phyloP scores from a whole-genome alignment of 2,329 filamentous ascomycete genomes.

The Talaromyces sp. region DNA sequence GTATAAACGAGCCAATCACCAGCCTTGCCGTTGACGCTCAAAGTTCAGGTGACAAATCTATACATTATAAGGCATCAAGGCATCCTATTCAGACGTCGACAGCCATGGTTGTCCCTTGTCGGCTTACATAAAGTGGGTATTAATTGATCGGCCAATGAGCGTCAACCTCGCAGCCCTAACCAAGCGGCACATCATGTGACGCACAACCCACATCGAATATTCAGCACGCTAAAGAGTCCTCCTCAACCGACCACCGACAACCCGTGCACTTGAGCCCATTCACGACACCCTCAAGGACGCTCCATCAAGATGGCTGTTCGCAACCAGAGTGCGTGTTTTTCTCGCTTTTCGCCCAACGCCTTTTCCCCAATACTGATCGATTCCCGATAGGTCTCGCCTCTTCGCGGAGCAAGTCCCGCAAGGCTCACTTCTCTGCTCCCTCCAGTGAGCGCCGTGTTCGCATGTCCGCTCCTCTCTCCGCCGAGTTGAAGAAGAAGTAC shows the following conservation, averaged over 20 bases:
- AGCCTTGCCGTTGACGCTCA: not conserved
- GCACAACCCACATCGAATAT: slow-evolving; percentile 30
- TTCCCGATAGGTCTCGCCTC: slow-evolving; percentile 21
- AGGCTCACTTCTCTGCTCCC: slow-evolving; percentile 95
- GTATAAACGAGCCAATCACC: not conserved
- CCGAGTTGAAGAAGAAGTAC: slow-evolving; percentile 99
- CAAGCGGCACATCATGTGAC: slow-evolving; percentile 28
- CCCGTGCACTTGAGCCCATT: slow-evolving; percentile 26
- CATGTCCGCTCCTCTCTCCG: slow-evolving; percentile 94
- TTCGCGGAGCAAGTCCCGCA: slow-evolving; percentile 68
- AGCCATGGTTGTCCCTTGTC: not conserved
- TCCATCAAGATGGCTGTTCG: slow-evolving; percentile 30
- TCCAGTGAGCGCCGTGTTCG: slow-evolving; percentile 92
- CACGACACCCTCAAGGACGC: slow-evolving; percentile 25
- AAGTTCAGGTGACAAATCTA: not conserved
- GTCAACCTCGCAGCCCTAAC: not conserved
- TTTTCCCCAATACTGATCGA: slow-evolving; percentile 2
- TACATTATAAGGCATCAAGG: not conserved
- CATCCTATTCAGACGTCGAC: not conserved
- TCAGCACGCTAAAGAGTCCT: slow-evolving; percentile 22
- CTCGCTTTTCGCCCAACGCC: slow-evolving; percentile 9
- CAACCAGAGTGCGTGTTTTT: slow-evolving; percentile 24
- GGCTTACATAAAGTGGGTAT: not conserved
- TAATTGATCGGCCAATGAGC: not conserved
- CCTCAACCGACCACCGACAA: slow-evolving; percentile 29